Percentiles rank a stretch among this genome's conserved stretches.
Conservation (phyloP, 1,139 yeast species). For the Pichia inconspicua region DNA sequence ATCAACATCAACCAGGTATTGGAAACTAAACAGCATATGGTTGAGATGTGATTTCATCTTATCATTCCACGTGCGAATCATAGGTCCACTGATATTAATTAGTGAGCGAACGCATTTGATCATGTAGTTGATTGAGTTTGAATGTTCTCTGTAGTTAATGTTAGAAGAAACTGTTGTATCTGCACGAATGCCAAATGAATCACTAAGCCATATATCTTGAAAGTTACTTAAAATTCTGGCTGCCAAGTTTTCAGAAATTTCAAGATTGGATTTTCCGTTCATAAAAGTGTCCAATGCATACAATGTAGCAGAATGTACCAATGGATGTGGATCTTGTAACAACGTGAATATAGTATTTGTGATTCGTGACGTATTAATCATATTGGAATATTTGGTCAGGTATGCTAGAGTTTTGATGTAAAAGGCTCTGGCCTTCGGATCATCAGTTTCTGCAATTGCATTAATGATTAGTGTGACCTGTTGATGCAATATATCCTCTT, state of each 20-base stretch:
- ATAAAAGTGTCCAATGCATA: constrained; percentile 51
- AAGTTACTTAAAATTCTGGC: constrained; percentile 40
- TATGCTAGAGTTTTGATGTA: constrained; percentile 53
- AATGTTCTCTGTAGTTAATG: constrained; percentile 36
- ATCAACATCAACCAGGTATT: constrained; percentile 19
- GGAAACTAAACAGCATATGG: constrained; percentile 19
- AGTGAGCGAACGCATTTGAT: constrained; percentile 21
- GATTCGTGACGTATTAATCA: constrained; percentile 32
- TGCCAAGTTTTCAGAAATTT: constrained; percentile 35
- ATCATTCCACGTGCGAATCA: constrained; percentile 19
- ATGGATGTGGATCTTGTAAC: constrained; percentile 75
- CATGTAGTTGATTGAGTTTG: constrained; percentile 20
- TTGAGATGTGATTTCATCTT: constrained; percentile 14
- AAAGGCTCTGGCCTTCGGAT: constrained; percentile 63
- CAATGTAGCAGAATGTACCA: constrained; percentile 67
- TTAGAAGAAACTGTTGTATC: constrained; percentile 38
- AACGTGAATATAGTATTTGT: constrained; percentile 55
- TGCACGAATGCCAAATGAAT: constrained; percentile 46
- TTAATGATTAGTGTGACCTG: constrained; percentile 50
- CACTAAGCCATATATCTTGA: constrained; percentile 40
- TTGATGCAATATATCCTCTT: constrained; percentile 34
- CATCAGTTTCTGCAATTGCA: constrained; percentile 49
- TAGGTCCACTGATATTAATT: constrained; percentile 26
- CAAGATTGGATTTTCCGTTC: constrained; percentile 44
- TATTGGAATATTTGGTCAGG: constrained; percentile 45